Evolutionary conservation across 192 early-diverging fungal species (phyloP).

Genomic region (Coemansia furcata): DNA sequence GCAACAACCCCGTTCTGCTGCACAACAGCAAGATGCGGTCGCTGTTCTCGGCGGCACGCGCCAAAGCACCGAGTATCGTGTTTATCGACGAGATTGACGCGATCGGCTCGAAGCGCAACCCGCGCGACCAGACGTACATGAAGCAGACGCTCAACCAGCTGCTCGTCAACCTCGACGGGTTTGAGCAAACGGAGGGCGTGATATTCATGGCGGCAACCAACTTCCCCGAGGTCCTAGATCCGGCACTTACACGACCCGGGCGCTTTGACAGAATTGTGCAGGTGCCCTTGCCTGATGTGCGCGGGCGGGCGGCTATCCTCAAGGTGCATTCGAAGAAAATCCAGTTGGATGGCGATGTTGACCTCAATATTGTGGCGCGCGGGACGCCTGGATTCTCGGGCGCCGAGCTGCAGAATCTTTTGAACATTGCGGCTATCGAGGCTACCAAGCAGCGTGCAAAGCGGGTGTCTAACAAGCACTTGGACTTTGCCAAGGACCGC

Average conservation of each 20-base stretch:
- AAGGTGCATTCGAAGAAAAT: slow-evolving; percentile 87
- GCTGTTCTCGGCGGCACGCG: slow-evolving; percentile 69
- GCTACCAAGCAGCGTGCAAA: slow-evolving; percentile 79
- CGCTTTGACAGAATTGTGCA: slow-evolving; percentile 94
- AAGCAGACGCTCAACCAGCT: slow-evolving; percentile 98
- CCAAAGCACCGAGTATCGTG: slow-evolving; percentile 81
- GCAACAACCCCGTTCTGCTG: slow-evolving; percentile 49
- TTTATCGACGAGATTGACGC: slow-evolving; percentile 99
- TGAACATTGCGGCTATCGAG: slow-evolving; percentile 97
- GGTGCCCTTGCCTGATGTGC: slow-evolving; percentile 96
- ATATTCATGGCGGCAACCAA: slow-evolving; percentile 99
- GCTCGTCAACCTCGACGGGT: slow-evolving; percentile 98
- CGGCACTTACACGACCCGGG: slow-evolving; percentile 94
- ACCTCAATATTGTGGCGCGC: slow-evolving; percentile 82
- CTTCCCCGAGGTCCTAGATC: slow-evolving; percentile 94
- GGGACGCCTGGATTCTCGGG: slow-evolving; percentile 99
- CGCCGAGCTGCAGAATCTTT: slow-evolving; percentile 95
- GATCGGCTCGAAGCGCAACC: slow-evolving; percentile 89
- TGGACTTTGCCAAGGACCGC: slow-evolving; percentile 98
- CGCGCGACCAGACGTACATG: slow-evolving; percentile 94
- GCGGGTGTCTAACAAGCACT: slow-evolving; percentile 72
- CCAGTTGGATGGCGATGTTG: slow-evolving; percentile 66
- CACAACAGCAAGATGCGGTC: slow-evolving; percentile 55
- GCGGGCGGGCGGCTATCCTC: slow-evolving; percentile 89
- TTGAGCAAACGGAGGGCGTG: slow-evolving; percentile 92